Conservation (phyloP, 2,329 filamentous ascomycete genomes). For the Fusarium citri region DNA sequence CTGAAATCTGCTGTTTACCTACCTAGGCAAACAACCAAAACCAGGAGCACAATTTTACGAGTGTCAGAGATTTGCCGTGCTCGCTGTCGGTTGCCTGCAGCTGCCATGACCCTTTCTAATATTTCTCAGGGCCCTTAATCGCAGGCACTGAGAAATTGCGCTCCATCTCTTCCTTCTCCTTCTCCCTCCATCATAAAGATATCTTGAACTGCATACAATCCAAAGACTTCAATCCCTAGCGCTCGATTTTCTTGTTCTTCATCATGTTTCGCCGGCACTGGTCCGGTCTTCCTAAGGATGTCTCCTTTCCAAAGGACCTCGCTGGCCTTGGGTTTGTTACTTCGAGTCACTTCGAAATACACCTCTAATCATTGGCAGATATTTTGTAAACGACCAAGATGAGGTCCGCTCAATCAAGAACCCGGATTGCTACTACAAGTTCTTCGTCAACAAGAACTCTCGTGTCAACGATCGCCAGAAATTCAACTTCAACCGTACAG, state of each 20-base stretch:
- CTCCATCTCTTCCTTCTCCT: neutral
- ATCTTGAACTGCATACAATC: neutral
- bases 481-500: conserved; percentile 77
- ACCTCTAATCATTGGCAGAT: conserved; percentile 60
- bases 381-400: conserved; percentile 81
- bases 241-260: no score
- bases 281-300: conserved; percentile 77
- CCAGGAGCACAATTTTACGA: neutral
- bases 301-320: conserved; percentile 73
- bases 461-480: conserved; percentile 81
- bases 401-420: conserved; percentile 78
- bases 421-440: conserved; percentile 78
- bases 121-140: conserved; percentile 2
- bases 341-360: neutral
- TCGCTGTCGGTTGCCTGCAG: conserved; percentile 28
- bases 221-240: neutral
- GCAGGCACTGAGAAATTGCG: neutral
- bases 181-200: neutral
- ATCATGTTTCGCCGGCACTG: conserved; percentile 79
- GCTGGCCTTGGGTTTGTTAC: conserved; percentile 73
- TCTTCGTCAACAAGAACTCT: conserved; percentile 77
- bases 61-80: neutral
- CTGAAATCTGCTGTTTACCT: neutral
- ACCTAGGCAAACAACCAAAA: neutral
- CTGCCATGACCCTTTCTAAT: neutral